Evolutionary conservation across 371 early-diverging fungal species (phyloP), one percentile per base, ranked within the genome.

Genomic region (Mucor velutinosus): DNA sequence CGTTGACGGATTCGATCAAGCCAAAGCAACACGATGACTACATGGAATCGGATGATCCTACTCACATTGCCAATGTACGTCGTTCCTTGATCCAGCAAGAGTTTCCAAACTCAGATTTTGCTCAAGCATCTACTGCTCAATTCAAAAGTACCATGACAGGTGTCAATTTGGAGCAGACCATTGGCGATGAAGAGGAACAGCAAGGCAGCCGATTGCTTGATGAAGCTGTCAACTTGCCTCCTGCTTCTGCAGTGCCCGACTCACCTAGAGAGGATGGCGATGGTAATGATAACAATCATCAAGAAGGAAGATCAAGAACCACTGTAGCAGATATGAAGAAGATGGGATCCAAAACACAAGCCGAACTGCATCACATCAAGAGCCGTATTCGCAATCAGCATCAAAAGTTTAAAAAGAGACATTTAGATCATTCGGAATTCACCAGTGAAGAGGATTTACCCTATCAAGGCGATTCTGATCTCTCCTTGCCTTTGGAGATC

Each of bases 401-500:
- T 19, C 73, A 39, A 33, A 64, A 60, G 23, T 39, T 27, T 8
- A 37, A 43, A 14, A 60, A 39, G 25, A 63, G 72, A 57, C 64
- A 64, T n/a, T 35, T 64, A 27, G 72, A 72, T 32, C 72, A 72
- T 33, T 72, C 72, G n/a, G 57, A 72, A 32, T 80, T 77, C 43
- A 70, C 74, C 3, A 69, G 70, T 32, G 73, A 73, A 21, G 81
- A 81, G 55, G 81, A 81, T 58, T 69, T 81, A 56, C 81, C 79
- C 32, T 71, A 75, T 15, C 74, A 77, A 29, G 73, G 74, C 2
- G 75, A 77, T 30, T 81, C 84, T 4, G 81, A 82, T 57, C 70
- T 87, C 62, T 81, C 87, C 1, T 67, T 90, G 33, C 90, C 90
- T 23, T 58, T 88, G 12, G 87, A 87, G 69, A 87, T 90, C 47